These are phyloP conservation scores for Linaria vulgaris DNA, from an alignment of 257 asterid genomes.

Conservation along the genomic window DNA sequence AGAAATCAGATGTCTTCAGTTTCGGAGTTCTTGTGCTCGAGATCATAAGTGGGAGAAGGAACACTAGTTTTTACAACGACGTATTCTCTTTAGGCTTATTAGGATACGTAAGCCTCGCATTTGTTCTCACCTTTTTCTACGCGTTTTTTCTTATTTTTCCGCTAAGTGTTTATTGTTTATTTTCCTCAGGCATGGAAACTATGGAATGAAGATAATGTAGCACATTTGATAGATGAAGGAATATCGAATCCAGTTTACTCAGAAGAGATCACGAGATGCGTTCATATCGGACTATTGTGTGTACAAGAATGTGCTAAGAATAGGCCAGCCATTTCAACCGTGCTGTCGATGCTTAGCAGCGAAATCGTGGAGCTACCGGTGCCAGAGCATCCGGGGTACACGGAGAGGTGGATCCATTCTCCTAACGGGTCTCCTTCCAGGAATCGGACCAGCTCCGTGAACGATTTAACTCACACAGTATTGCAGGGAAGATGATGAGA, in stretches of 20 bases:
- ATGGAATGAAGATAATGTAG: conserved; percentile 29
- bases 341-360: conserved; percentile 30
- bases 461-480: conserved; percentile 19
- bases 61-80: conserved; percentile 25
- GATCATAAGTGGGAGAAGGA: conserved; percentile 33
- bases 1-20: conserved; percentile 35
- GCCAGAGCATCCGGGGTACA: conserved; percentile 29
- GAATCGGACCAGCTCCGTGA: conserved; percentile 18
- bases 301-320: conserved; percentile 39
- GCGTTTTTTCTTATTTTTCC: too few species aligned
- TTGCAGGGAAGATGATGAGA: background rate
- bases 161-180: background rate
- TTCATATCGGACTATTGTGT: conserved; percentile 43
- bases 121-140: too few species aligned
- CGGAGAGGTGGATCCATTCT: conserved; percentile 12
- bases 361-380: conserved; percentile 26
- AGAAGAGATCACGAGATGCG: conserved; percentile 34
- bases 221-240: conserved; percentile 34
- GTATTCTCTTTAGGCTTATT: conserved; percentile 31
- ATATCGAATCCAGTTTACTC: conserved; percentile 6
- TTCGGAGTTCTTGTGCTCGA: conserved; percentile 36
- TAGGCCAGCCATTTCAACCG: conserved; percentile 38
- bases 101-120: conserved; percentile 24
- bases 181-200: conserved; percentile 28
- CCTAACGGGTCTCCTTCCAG: background rate